phyloP scores from a whole-genome alignment of 2,329 filamentous ascomycete genomes.

The Stagonosporopsis rhizophila region DNA sequence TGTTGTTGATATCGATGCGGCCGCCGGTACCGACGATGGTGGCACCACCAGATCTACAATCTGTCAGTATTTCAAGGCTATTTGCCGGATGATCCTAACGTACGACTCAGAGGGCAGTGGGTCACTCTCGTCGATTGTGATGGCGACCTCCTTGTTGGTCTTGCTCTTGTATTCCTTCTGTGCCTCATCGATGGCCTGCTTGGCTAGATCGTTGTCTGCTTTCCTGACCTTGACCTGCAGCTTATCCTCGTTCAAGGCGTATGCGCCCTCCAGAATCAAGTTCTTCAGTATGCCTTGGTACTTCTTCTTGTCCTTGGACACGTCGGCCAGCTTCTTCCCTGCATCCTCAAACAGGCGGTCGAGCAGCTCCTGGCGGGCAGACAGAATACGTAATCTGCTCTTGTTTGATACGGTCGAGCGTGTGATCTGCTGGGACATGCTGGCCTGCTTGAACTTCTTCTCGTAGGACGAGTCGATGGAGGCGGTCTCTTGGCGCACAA shows the following conservation, averaged over 20 bases:
- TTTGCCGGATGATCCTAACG: constrained; percentile 47
- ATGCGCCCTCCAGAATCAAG: constrained; percentile 87
- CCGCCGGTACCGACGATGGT: constrained; percentile 80
- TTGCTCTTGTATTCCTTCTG: constrained; percentile 84
- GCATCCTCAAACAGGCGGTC: constrained; percentile 88
- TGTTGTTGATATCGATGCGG: constrained; percentile 99
- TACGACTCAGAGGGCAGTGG: constrained; percentile 83
- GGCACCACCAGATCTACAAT: constrained; percentile 78
- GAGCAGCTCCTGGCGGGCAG: constrained; percentile 86
- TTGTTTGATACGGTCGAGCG: constrained; percentile 96
- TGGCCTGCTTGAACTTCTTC: constrained; percentile 99
- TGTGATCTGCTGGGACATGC: constrained; percentile 98
- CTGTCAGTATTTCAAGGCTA: constrained; percentile 15
- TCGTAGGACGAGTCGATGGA: constrained; percentile 92
- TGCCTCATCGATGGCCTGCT: constrained; percentile 79
- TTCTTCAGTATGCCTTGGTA: constrained; percentile 80
- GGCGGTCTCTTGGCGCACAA: constrained; percentile 93
- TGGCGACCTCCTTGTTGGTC: constrained; percentile 71
- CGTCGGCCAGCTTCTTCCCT: constrained; percentile 71
- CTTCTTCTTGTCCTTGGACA: constrained; percentile 72
- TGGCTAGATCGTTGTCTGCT: constrained; percentile 76
- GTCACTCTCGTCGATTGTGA: constrained; percentile 79
- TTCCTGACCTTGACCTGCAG: constrained; percentile 78
- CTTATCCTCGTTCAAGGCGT: constrained; percentile 83
- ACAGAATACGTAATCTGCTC: constrained; percentile 86